Conservation (phyloP, 1,284 basidiomycete species). For the Vanrija pseudolonga region DNA sequence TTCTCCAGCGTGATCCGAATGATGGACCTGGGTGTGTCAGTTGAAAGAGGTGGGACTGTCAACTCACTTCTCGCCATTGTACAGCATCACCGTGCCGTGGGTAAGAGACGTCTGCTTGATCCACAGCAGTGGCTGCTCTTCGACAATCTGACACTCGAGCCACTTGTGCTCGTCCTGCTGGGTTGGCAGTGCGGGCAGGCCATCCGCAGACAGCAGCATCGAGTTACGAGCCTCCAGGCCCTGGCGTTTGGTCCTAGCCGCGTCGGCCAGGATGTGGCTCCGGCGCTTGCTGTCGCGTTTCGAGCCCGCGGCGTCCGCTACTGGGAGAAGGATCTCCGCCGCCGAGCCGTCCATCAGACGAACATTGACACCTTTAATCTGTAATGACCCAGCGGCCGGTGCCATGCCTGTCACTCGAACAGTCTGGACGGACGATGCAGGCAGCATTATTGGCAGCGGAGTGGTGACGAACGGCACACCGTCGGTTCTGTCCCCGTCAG, state of each 20-base stretch:
- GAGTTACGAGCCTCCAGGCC: conserved; percentile 34
- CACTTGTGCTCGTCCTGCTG: conserved; percentile 14
- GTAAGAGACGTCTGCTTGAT: conserved; percentile 81
- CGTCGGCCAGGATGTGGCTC: conserved; percentile 54
- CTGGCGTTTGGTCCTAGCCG: conserved; percentile 32
- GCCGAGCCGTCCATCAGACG: conserved; percentile 69
- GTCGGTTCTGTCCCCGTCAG: conserved; percentile 59
- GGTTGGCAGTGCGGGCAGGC: conserved; percentile 1
- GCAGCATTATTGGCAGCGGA: conserved; percentile 60
- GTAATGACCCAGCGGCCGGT: conserved; percentile 62
- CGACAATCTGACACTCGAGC: conserved; percentile 58
- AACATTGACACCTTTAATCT: conserved; percentile 71
- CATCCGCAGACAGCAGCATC: background rate
- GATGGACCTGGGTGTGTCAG: conserved; percentile 57
- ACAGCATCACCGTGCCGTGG: conserved; percentile 87
- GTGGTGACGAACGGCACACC: conserved; percentile 72
- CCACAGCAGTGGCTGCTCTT: conserved; percentile 78
- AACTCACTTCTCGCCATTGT: conserved; percentile 77
- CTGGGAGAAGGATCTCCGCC: conserved; percentile 70
- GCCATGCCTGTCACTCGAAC: conserved; percentile 69
- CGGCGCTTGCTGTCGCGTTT: conserved; percentile 54
- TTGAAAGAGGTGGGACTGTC: too few relatives aligned
- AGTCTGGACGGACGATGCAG: conserved; percentile 69
- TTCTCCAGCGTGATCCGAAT: conserved; percentile 86
- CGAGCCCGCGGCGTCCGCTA: conserved; percentile 66